Evolutionary conservation across 1,284 basidiomycete genomes (phyloP), one percentile per base, ranked within the genome.

Genomic region (Pseudozyma pruni): DNA sequence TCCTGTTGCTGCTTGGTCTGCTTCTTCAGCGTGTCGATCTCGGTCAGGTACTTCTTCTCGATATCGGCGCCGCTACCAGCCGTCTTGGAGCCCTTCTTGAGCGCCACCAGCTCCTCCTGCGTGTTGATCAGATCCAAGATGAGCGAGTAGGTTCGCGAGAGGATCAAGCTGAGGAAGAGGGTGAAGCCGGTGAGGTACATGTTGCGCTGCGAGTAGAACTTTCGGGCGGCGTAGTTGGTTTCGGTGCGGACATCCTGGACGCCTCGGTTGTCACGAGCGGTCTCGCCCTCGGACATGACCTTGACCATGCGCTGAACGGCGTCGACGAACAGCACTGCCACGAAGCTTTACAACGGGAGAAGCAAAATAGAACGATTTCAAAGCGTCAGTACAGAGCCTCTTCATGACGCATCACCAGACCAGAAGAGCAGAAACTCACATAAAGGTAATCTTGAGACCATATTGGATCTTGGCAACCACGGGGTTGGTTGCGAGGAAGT

Each of bases 251-350:
- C 88, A 78, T 93, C 90, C 29, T 88, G 85, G 54, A 85, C 83
- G 27, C 86, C 86, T 41, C 85, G 86, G 27, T 86, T 86, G 41
- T 86, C 81, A 79, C 90, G 92, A 16, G 90, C 89, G 20, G 87
- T 80, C 39, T 94, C 90, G 0, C 88, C 84, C 83, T 93, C 90
- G 5, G 88, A 86, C 16, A 90, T 89, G 34, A 95, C 89, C 58
- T 92, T 88, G 85, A 91, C 88, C 91, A 96, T 94, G 70, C 94
- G 88, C 84, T 97, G 94, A 38, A 95, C 86, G 23, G 94, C 93
- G 75, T 97, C 94, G n/a, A 89, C 85, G 74, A 93, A 93, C 13
- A 82, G 70, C 8, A 97, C 88, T 1, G 86, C 91, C 1, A 96
- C 89, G 78, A 95, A 96, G 69, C 92, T 94, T 74, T 17, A 51